Evolutionary conservation across 2,329 filamentous ascomycete genomes (phyloP).

Genomic region (Metarhizium humberi): DNA sequence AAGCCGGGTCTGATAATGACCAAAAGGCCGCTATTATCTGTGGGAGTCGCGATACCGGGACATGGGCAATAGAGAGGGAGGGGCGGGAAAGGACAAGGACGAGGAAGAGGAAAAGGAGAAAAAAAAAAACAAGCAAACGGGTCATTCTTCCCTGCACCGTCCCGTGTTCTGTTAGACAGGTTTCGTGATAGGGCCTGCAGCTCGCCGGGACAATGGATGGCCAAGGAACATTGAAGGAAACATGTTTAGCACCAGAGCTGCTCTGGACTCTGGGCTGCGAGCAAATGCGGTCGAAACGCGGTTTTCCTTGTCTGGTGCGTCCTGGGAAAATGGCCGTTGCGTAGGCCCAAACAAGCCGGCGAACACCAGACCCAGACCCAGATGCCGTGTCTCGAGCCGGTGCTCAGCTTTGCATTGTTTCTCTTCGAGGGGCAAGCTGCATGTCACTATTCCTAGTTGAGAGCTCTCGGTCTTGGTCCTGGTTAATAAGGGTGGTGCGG

Average conservation of each 20-base stretch:
- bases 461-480: background rate
- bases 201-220: background rate
- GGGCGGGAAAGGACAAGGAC: no score
- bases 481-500: background rate
- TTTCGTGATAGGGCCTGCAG: background rate
- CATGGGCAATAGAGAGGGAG: no score
- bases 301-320: background rate
- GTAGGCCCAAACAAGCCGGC: background rate
- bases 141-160: background rate
- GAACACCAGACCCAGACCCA: background rate
- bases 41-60: no score
- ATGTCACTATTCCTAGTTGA: background rate
- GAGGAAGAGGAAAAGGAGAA: no score
- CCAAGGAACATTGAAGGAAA: background rate
- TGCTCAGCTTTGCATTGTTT: background rate
- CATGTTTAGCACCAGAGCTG: no score
- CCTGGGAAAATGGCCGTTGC: background rate
- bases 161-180: background rate
- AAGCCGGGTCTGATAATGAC: no score
- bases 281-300: no score
- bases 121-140: background rate
- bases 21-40: no score
- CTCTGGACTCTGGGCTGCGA: background rate
- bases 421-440: background rate
- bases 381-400: background rate